Percentiles rank a stretch among this genome's conserved stretches.
Evolutionary conservation across 2,329 filamentous ascomycete genomes (phyloP).

Genomic region (Cladosporium oxysporum): DNA sequence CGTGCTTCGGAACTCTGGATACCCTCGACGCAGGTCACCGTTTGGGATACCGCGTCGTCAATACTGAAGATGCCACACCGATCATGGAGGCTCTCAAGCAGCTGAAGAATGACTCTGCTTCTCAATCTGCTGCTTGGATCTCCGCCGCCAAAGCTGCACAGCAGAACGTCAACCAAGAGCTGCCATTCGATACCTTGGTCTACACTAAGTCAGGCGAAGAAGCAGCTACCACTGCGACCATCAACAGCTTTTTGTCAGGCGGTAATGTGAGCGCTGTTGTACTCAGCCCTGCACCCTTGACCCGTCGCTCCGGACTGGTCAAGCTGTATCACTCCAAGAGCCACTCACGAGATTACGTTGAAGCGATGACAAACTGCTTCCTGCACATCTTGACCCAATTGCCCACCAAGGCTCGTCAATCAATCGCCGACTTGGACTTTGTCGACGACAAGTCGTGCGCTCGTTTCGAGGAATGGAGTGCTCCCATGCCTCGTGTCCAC

Average conservation of each 20-base stretch:
- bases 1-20: constrained; percentile 12
- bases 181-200: constrained; percentile 15
- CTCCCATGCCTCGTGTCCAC: constrained; percentile 1
- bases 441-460: constrained; percentile 12
- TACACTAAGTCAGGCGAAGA: constrained; percentile 11
- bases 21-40: neutral
- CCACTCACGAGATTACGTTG: neutral
- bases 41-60: constrained; percentile 5
- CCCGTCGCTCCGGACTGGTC: constrained; percentile 11
- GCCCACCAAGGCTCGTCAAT: constrained; percentile 6
- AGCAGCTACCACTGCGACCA: neutral
- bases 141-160: neutral
- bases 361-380: constrained; percentile 15
- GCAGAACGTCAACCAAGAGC: neutral
- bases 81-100: constrained; percentile 7
- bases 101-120: constrained; percentile 9
- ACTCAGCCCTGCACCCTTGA: constrained; percentile 3
- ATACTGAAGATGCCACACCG: neutral
- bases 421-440: constrained; percentile 11
- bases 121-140: constrained; percentile 6
- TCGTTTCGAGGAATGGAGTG: neutral
- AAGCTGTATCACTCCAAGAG: constrained; percentile 16
- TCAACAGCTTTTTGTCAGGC: constrained; percentile 12
- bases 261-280: constrained; percentile 13
- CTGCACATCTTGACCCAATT: constrained; percentile 11